A percentile compares a stretch with the other conserved stretches of the same genome.
phyloP scores from a whole-genome alignment of 192 early-diverging fungal genomes.

The Coemansia brasiliensis region DNA sequence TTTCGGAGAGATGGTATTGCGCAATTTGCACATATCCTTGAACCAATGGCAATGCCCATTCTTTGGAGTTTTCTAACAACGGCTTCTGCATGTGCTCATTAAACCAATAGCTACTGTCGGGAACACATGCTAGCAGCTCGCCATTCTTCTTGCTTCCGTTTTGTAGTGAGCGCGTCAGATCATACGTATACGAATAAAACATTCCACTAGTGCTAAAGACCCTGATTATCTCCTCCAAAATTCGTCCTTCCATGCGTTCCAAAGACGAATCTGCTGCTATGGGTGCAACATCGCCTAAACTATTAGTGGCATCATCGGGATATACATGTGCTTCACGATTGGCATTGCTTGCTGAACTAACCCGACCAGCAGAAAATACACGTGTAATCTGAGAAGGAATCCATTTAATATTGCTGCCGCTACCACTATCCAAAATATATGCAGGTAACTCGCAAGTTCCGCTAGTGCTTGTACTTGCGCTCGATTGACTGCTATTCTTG shows the following conservation, averaged over 20 bases:
- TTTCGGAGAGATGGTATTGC: slow-evolving; percentile 59
- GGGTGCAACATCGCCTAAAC: no score
- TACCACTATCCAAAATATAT: not conserved
- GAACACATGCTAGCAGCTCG: slow-evolving; percentile 11
- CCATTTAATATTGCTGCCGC: slow-evolving; percentile 17
- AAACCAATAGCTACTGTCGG: slow-evolving; percentile 45
- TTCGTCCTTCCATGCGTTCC: slow-evolving; percentile 48
- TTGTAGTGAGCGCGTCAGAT: slow-evolving; percentile 45
- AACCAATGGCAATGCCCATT: slow-evolving; percentile 58
- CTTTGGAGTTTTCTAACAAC: slow-evolving; percentile 11
- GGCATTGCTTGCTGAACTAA: no score
- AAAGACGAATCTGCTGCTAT: not conserved
- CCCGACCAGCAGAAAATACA: slow-evolving; percentile 16
- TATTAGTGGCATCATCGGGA: no score
- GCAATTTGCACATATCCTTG: slow-evolving; percentile 71
- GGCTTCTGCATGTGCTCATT: slow-evolving; percentile 31
- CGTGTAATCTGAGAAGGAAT: slow-evolving; percentile 44
- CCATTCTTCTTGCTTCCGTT: slow-evolving; percentile 8
- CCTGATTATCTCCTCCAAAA: slow-evolving; percentile 39
- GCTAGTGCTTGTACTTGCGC: no score
- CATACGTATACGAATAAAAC: slow-evolving; percentile 45
- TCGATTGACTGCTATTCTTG: not conserved
- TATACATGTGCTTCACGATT: no score
- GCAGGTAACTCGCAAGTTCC: no score
- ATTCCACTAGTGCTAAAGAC: slow-evolving; percentile 41